Evolutionary conservation across 352 stramenopile genomes (phyloP).

Genomic region (Blastocystis sp.): DNA sequence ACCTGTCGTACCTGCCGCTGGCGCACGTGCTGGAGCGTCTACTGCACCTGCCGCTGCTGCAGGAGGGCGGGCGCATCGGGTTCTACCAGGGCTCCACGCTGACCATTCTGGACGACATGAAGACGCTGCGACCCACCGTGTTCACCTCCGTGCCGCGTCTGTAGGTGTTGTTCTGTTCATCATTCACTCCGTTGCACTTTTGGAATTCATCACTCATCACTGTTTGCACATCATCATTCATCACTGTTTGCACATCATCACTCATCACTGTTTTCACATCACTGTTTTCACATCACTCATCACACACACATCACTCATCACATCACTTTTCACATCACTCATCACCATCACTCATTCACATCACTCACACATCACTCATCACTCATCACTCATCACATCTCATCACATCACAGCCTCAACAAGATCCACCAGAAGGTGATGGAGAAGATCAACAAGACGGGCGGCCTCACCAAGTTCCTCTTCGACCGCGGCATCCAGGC

Average conservation of each 20-base stretch:
- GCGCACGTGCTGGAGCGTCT: slow-evolving; percentile 71
- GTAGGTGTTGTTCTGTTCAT: background rate
- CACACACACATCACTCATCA: no score
- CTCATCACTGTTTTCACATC: no score
- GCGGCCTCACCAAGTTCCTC: slow-evolving; percentile 77
- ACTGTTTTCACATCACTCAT: no score
- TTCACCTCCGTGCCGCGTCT: slow-evolving; percentile 53
- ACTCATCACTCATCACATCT: background rate
- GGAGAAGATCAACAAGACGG: slow-evolving; percentile 71
- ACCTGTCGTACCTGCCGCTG: slow-evolving; percentile 52
- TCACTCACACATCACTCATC: no score
- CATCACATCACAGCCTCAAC: slow-evolving; percentile 10
- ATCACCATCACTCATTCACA: background rate
- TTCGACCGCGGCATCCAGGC: slow-evolving; percentile 77
- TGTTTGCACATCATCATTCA: background rate
- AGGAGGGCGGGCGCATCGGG: slow-evolving; percentile 33
- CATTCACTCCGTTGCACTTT: background rate
- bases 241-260: no score
- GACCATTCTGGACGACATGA: slow-evolving; percentile 52
- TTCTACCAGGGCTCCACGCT: slow-evolving; percentile 59
- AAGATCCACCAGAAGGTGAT: slow-evolving; percentile 54
- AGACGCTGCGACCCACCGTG: slow-evolving; percentile 41
- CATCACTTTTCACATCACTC: background rate
- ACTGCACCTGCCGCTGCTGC: slow-evolving; percentile 63
- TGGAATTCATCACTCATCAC: background rate